Percentiles rank a stretch among this genome's conserved stretches.
Conservation (phyloP, 257 asterid species). For the Salvia rosmarinus region DNA sequence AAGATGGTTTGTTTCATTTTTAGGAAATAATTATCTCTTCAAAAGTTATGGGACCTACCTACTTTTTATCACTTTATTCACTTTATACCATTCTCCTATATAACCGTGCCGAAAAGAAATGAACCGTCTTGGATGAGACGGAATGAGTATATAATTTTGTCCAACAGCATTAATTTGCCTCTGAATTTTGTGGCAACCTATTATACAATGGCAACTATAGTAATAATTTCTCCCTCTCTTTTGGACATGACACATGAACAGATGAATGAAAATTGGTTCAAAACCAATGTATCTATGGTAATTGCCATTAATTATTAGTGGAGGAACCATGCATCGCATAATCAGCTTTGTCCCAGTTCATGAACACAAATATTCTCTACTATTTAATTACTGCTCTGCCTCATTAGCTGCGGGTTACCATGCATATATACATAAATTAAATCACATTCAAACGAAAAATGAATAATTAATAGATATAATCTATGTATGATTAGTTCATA, state of each 20-base stretch:
- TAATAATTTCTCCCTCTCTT: conserved; percentile 35
- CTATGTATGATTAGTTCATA: background rate
- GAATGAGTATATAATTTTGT: no score
- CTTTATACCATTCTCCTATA: no score
- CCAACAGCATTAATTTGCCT: no score
- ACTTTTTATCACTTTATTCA: no score
- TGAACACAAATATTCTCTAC: conserved; percentile 63
- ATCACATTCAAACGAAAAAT: background rate
- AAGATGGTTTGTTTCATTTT: no score
- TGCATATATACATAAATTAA: background rate
- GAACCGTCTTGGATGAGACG: no score
- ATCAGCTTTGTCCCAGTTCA: conserved; percentile 71
- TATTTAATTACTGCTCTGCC: background rate
- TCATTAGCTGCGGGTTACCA: background rate
- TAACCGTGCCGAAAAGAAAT: no score
- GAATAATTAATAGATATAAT: background rate
- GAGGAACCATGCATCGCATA: conserved; percentile 34
- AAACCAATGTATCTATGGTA: conserved; percentile 60
- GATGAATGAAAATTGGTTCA: conserved; percentile 40
- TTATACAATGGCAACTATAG: conserved; percentile 19
- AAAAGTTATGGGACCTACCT: no score
- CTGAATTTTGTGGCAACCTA: no score
- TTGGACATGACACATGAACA: conserved; percentile 55
- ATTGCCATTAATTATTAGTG: conserved; percentile 44
- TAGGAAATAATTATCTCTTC: no score